Evolutionary conservation across 2,329 filamentous ascomycete genomes (phyloP).

Genomic region (Colletotrichum sp.): DNA sequence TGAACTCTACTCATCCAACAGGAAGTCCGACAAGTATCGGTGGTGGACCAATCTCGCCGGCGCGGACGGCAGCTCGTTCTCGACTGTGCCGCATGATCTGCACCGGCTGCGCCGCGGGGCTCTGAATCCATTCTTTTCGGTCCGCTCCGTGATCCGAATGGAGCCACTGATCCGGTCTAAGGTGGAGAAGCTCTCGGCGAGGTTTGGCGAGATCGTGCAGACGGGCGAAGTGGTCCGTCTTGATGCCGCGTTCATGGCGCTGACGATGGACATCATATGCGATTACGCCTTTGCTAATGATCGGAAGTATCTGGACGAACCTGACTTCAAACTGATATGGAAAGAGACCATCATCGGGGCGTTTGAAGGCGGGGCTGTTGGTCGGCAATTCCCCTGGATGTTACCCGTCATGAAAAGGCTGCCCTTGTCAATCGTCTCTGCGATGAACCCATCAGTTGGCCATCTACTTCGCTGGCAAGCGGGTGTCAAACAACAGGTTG

Average conservation of each 20-base stretch:
- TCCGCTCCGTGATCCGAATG: conserved; percentile 36
- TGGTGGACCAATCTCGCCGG: conserved; percentile 21
- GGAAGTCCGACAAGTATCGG: conserved; percentile 21
- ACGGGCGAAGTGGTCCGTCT: conserved; percentile 20
- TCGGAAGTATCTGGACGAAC: conserved; percentile 24
- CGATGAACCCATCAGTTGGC: not conserved
- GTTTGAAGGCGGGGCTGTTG: not conserved
- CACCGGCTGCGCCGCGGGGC: conserved; percentile 44
- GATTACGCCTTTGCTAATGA: conserved; percentile 38
- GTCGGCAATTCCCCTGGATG: not conserved
- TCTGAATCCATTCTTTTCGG: conserved; percentile 49
- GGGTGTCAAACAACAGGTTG: not conserved
- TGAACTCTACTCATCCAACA: not conserved
- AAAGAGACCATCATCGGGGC: not conserved
- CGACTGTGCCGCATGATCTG: conserved; percentile 40
- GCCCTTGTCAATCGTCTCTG: not conserved
- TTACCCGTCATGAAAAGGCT: not conserved
- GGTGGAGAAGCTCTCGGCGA: conserved; percentile 29
- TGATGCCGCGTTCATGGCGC: conserved; percentile 26
- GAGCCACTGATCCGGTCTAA: conserved; percentile 39
- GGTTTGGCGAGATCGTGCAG: conserved; percentile 30
- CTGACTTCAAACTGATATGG: not conserved
- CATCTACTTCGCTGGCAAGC: not conserved
- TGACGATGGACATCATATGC: conserved; percentile 39
- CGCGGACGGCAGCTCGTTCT: conserved; percentile 25